phyloP scores from a whole-genome alignment of 805 yeast genomes.

The Zygotorulaspora chibaensis region DNA sequence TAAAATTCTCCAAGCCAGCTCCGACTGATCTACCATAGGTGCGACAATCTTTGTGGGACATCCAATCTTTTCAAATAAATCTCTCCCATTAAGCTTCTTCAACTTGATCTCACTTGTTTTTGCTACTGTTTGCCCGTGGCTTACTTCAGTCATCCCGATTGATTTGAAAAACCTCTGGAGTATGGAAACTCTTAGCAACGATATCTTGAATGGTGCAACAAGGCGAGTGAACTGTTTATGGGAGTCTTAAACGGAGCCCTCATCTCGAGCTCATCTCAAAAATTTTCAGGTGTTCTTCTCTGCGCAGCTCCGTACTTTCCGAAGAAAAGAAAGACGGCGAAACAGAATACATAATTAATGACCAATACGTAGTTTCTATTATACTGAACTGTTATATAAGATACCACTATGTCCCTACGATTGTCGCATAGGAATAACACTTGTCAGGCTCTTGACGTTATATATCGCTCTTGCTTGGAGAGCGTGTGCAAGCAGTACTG shows the following conservation, averaged over 20 bases:
- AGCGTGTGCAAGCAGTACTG: slow-evolving; percentile 75
- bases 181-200: not conserved
- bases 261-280: not conserved
- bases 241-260: too few relatives aligned
- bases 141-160: slow-evolving; percentile 6
- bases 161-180: slow-evolving; percentile 2
- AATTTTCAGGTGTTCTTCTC: not conserved
- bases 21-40: slow-evolving; percentile 98
- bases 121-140: not conserved
- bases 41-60: slow-evolving; percentile 83
- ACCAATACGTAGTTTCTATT: too few relatives aligned
- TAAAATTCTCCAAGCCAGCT: slow-evolving; percentile 88
- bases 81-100: slow-evolving; percentile 50
- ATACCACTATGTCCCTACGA: too few relatives aligned
- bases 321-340: too few relatives aligned
- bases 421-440: too few relatives aligned
- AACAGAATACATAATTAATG: too few relatives aligned
- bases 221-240: not conserved
- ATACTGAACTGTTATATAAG: too few relatives aligned
- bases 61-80: slow-evolving; percentile 64
- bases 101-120: not conserved
- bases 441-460: slow-evolving; percentile 18
- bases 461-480: slow-evolving; percentile 58
- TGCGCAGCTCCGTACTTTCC: too few relatives aligned
- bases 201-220: slow-evolving; percentile 5